A percentile compares a stretch with the other conserved stretches of the same genome.
Evolutionary conservation across 2,329 filamentous ascomycete genomes (phyloP).

Genomic region (Fonsecaea pugnacius): DNA sequence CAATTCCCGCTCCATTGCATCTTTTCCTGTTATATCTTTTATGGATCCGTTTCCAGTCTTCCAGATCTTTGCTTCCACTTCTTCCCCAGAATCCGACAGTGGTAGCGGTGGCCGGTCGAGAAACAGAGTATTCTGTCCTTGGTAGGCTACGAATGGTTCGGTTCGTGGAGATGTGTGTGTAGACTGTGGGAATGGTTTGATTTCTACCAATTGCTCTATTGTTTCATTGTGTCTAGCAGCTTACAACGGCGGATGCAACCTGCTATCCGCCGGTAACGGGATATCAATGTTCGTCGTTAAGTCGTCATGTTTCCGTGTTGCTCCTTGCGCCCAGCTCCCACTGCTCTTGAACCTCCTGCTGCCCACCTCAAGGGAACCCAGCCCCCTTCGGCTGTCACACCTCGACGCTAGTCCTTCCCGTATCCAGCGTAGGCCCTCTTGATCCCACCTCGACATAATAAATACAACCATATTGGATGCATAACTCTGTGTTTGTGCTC

Average conservation of each 20-base stretch:
- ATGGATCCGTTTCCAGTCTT: too few relatives aligned
- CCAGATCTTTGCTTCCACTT: too few relatives aligned
- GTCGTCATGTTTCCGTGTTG: not conserved
- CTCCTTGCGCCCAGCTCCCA: not conserved
- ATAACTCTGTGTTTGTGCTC: not conserved
- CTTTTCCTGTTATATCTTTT: too few relatives aligned
- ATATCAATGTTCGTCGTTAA: slow-evolving; percentile 2
- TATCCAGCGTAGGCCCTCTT: not conserved
- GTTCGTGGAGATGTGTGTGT: not conserved
- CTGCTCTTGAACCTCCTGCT: not conserved
- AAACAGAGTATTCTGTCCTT: not conserved
- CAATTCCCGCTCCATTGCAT: too few relatives aligned
- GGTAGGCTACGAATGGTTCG: not conserved
- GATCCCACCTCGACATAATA: not conserved
- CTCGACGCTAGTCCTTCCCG: not conserved
- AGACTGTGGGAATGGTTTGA: not conserved
- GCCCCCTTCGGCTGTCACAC: not conserved
- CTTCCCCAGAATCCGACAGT: too few relatives aligned
- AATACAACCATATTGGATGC: not conserved
- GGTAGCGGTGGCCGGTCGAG: too few relatives aligned
- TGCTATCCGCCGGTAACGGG: not conserved
- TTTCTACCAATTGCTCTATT: slow-evolving; percentile 1
- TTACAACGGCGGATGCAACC: not conserved
- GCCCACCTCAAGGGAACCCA: not conserved
- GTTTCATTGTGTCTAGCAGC: not conserved